Conservation (phyloP, 305 asterid species). For the Rubia balearica region DNA sequence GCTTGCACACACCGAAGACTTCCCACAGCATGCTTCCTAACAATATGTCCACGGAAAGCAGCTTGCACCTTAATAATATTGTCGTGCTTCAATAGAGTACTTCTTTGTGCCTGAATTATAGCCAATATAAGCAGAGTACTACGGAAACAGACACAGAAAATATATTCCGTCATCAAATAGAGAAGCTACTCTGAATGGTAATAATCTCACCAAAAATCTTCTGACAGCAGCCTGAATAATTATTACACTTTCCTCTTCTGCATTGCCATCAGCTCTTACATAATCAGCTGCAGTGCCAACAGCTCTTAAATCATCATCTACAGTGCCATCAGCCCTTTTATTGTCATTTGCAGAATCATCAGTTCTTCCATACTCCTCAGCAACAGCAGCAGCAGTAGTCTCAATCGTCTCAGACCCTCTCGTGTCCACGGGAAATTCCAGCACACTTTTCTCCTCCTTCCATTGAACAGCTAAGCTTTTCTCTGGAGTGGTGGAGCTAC, state of each 20-base stretch:
- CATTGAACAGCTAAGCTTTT: slow-evolving; percentile 35
- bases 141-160: not conserved
- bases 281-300: slow-evolving; percentile 12
- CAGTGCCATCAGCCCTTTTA: not conserved
- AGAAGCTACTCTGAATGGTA: not conserved
- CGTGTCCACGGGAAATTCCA: slow-evolving; percentile 30
- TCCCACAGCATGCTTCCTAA: slow-evolving; percentile 80
- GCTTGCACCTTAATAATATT: slow-evolving; percentile 75
- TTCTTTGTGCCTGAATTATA: slow-evolving; percentile 57
- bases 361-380: slow-evolving; percentile 26
- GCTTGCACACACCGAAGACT: slow-evolving; percentile 91
- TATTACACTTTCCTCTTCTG: slow-evolving; percentile 49
- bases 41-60: slow-evolving; percentile 87
- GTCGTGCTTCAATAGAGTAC: slow-evolving; percentile 45
- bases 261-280: slow-evolving; percentile 19
- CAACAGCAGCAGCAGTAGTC: slow-evolving; percentile 19
- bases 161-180: not conserved
- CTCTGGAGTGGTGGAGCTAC: slow-evolving; percentile 38
- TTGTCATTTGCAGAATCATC: not conserved
- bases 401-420: slow-evolving; percentile 35
- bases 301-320: not conserved
- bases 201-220: slow-evolving; percentile 53
- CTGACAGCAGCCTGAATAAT: slow-evolving; percentile 73
- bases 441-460: slow-evolving; percentile 47
- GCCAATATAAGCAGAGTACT: slow-evolving; percentile 1